Evolutionary conservation across 2,329 filamentous ascomycete genomes (phyloP).

Genomic region (Penicillium sp.): DNA sequence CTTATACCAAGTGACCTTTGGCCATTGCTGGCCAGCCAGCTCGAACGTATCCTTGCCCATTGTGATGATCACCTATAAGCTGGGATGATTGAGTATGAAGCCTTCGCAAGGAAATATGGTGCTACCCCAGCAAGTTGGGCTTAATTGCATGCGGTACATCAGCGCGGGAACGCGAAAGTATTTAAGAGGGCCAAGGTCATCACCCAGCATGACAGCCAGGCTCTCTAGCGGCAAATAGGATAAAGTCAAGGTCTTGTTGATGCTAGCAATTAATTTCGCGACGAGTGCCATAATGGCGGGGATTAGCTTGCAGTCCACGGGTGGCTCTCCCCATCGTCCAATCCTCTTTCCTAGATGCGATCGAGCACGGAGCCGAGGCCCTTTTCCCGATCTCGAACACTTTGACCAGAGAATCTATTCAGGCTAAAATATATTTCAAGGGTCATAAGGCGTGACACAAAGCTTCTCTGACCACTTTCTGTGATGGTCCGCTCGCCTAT

Average conservation of each 20-base stretch:
- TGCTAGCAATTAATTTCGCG: not conserved
- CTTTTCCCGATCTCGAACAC: not conserved
- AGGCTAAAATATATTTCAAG: not conserved
- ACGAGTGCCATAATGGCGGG: not conserved
- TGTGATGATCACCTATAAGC: not conserved
- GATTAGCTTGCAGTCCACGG: not conserved
- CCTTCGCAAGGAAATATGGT: not conserved
- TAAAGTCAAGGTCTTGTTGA: not conserved
- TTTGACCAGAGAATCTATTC: not conserved
- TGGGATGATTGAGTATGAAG: not conserved
- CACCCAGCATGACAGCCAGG: not conserved
- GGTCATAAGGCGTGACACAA: not conserved
- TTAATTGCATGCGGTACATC: not conserved
- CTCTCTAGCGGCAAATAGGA: slow-evolving; percentile 7
- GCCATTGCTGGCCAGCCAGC: slow-evolving; percentile 21
- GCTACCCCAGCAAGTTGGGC: not conserved
- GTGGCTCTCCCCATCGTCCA: not conserved
- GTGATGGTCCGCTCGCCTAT: not conserved
- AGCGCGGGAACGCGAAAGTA: not conserved
- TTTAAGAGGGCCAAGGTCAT: not conserved
- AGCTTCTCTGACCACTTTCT: not conserved
- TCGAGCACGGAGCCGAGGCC: not conserved
- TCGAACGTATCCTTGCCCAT: slow-evolving; percentile 24
- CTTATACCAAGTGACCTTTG: slow-evolving; percentile 21
- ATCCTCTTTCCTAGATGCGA: not conserved